Evolutionary conservation across 225 moss, liverwort and hornwort genomes (phyloP), one percentile per base, ranked within the genome.

Genomic region (Thuidium tamariscinum): DNA sequence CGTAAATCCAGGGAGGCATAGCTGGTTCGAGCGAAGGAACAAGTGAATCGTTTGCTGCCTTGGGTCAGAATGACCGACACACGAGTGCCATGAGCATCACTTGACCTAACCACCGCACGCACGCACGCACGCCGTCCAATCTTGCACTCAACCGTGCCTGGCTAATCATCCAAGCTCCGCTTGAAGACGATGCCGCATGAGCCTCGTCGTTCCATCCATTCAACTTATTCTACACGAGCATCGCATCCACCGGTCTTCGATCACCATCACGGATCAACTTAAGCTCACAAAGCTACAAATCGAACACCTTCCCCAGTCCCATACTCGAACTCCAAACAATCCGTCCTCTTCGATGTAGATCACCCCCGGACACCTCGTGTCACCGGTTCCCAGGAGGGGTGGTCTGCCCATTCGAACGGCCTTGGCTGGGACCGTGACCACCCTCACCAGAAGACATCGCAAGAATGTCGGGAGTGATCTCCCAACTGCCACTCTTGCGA

Each of bases 401-500:
- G 52, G 85, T 86, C 86, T 94, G 95, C 23, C 96, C 98, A 44
- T 98, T 96, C 84, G 32, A 75, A 69, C 96, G 94, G 4, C 61
- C 88, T 29, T 95, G 95, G 69, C 46, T 65, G 4, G 62, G 68
- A 52, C 69, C 88, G 2, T 79, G 85, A 64, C 69, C 92, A 46
- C 93, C 95, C 74, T 93, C 97, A 18, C 91, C 92, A 62, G 92
- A 93, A 66, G 95, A 92, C 92, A 96, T 90, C 37, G 94, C 94
- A 78, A 97, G 80, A 64, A 95, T 92, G 82, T 98, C 98, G 1
- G 98, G 96, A 64, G 97, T 97, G 74, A 98, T 98, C 89, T 98
- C 98, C 98, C 98, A 97, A 85, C 92, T 98, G 13, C 98, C 98
- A 84, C 98, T 98, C 89, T 97, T 95, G 56, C 97, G 94, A 37